Evolutionary conservation across 164 flowering plant species (phyloP).

Genomic region (Sextonia rubra): DNA sequence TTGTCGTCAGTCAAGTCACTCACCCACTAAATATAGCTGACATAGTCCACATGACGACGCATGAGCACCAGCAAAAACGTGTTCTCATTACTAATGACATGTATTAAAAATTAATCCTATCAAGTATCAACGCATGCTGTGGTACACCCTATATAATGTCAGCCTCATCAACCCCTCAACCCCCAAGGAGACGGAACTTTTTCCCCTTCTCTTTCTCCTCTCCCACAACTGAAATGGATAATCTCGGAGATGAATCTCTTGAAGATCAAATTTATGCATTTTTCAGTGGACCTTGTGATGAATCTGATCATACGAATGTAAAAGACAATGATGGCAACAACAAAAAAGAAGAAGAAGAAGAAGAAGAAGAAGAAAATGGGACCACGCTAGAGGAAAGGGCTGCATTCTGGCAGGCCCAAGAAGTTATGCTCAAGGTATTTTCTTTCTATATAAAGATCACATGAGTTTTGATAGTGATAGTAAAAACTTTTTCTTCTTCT

Average conservation of each 20-base stretch:
- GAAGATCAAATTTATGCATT: constrained; percentile 11
- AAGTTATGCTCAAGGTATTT: constrained; percentile 3
- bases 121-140: too few species aligned
- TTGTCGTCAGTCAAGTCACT: too few species aligned
- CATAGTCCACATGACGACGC: too few species aligned
- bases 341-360: neutral
- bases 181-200: neutral
- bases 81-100: too few species aligned
- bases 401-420: constrained; percentile 6
- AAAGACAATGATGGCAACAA: neutral
- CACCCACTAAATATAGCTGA: too few species aligned
- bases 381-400: neutral
- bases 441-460: neutral
- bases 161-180: neutral
- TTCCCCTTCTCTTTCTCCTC: neutral
- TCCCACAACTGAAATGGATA: neutral
- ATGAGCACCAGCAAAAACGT: too few species aligned
- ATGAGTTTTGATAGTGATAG: neutral
- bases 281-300: neutral
- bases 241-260: constrained; percentile 3
- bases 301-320: neutral
- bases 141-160: neutral
- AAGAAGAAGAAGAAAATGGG: neutral
- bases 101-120: too few species aligned
- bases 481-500: neutral